Base-by-base conservation (phyloP, 805 yeast genomes). In the fission yeast (Schizosaccharomyces pombe) region DNA sequence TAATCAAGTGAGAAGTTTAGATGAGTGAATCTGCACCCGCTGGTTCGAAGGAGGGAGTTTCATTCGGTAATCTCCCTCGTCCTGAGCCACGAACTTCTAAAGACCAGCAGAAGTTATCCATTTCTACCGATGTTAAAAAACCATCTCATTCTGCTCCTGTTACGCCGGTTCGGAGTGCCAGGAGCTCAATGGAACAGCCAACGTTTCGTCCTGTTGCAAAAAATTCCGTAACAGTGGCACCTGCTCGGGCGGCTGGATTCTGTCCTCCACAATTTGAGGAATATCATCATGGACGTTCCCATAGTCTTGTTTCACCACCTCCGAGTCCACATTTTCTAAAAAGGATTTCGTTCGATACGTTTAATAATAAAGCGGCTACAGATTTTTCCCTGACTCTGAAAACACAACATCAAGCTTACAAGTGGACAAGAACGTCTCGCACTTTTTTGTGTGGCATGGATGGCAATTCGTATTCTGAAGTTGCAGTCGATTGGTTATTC, bases 401-500 rank as follows among this genome's bases (percentile, higher is more conserved):
- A 30, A 61, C 67, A 6, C 69, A 68, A 57, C 75, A 71, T 58
- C 56, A 57, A 26, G 69, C 63, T 30, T 70, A 66, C 57, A 58
- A 58, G 12, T 72, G 62, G 54, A 60, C 62, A 26, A 58, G 72
- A 12, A 63, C 66, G 31, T 67, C 72, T 2, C 63, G 76, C 33
- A 71, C 76, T 8, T 63, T 73, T 34, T 58, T 74, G 51, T 67
- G 71, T 52, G 75, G 74, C 3, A 68, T 67, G 52, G 74, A 72
- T 60, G 66, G 68, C 22, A 67, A 68, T 56, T 68, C 65, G 34
- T 67, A 69, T 55, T 70, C 75, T 14, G 64, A 68, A n/a, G 61
- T 62, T 11, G 75, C 75, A 4, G 58, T 73, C 28, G 68, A 64
- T 52, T 73, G 76, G 76, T 63, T 72, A 1, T 57, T 74, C 3